Base-by-base conservation (phyloP, 352 stramenopile species). In the Phytophthora citrophthora region DNA sequence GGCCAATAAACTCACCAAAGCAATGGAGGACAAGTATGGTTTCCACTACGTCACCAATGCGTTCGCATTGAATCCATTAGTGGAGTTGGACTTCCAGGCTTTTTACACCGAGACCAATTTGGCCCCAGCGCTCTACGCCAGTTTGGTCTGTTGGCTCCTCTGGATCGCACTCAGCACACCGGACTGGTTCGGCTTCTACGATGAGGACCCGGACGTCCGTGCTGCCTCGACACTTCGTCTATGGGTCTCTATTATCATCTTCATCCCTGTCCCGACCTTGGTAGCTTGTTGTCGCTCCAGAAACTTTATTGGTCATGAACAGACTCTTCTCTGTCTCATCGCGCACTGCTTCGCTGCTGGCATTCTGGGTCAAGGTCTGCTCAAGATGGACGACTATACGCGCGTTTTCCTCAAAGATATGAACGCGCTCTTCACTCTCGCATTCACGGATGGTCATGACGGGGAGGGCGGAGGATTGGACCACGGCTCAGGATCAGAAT, bases 1-100 rank as follows among this genome's bases (percentile, higher is more conserved):
- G 44, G 90, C 80, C 24, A 75, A 76, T 64, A 89, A 89, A 47
- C 64, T 89, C 23, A 84, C 82, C 34, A 68, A 68, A 23, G 62
- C 72, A 10, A 86, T 91, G 78, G 83, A 92, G 64, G 86, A 94
- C 56, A 87, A 83, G 62, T 92, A 89, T 57, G 86, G 83, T 51
- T 94, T 94, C 70, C 81, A 94, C 73, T 94, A 83, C 54, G 72
- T 94, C 51, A 91, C 83, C 36, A 92, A 91, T 67, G 68, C 74
- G 6, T 92, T 94, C 60, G 89, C 76, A 24, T 57, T 79, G 51
- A 72, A 77, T 16, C 70, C 76, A 34, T 61, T 85, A 15, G 61
- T 88, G 12, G 86, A 94, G 59, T 55, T 88, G n/a, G 85, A 94
- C 63, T 94, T 91, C 64, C 68, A 81, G n/a, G 81, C 79, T n/a